phyloP scores from a whole-genome alignment of 805 yeast species.

The Candida multigemmis region DNA sequence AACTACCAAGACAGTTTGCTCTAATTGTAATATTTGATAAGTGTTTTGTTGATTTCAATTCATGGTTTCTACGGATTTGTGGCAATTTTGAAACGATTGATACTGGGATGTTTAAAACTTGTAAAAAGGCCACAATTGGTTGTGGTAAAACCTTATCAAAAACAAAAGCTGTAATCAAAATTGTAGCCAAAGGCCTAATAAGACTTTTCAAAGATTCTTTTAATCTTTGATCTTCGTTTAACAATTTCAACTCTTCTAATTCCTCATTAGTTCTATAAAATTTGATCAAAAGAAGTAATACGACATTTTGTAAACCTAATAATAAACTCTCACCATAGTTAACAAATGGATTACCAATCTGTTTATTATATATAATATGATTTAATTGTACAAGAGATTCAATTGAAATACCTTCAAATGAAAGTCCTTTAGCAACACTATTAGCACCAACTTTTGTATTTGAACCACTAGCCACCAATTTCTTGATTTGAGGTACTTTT shows the following conservation, averaged over 20 bases:
- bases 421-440: conserved; percentile 26
- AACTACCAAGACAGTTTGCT: conserved; percentile 31
- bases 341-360: conserved; percentile 22
- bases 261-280: conserved; percentile 19
- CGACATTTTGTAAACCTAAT: conserved; percentile 28
- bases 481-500: conserved; percentile 31
- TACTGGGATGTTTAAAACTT: conserved; percentile 29
- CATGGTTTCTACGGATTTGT: conserved; percentile 25
- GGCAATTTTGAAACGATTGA: conserved; percentile 29
- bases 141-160: conserved; percentile 23
- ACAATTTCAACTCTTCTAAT: conserved; percentile 6
- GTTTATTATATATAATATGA: conserved; percentile 30
- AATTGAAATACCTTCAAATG: conserved; percentile 23
- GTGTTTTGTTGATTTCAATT: conserved; percentile 25
- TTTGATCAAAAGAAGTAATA: conserved; percentile 24
- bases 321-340: conserved; percentile 33
- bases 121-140: conserved; percentile 16
- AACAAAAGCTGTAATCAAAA: conserved; percentile 17
- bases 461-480: no score
- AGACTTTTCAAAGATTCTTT: conserved; percentile 9
- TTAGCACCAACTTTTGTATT: conserved; percentile 16
- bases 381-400: conserved; percentile 27
- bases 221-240: conserved; percentile 10
- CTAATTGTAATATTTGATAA: conserved; percentile 28
- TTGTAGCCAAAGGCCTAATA: conserved; percentile 15